A percentile compares a stretch with the other conserved stretches of the same genome.
These are phyloP conservation scores for Stachybotrys elegans DNA, from an alignment of 2,329 filamentous ascomycete genomes.

Conservation along the genomic window DNA sequence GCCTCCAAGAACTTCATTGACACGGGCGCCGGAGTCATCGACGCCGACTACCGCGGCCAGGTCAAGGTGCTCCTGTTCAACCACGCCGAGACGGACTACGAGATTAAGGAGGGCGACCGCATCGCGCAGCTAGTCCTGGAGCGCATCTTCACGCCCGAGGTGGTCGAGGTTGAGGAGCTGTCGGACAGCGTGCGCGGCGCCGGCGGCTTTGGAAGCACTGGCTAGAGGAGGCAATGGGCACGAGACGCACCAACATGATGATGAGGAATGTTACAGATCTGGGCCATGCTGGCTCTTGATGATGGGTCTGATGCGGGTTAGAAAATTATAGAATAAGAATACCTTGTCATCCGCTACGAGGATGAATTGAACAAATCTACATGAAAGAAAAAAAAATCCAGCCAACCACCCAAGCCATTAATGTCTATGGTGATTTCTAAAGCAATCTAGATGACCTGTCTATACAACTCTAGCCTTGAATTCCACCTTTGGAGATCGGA, in stretches of 20 bases:
- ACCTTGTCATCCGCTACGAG: too few species aligned
- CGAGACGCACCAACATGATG: background rate
- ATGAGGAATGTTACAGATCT: too few species aligned
- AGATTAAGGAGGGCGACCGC: slow-evolving; percentile 78
- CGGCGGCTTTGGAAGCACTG: slow-evolving; percentile 89
- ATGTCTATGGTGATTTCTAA: too few species aligned
- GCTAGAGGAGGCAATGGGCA: slow-evolving; percentile 25
- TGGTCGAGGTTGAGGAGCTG: slow-evolving; percentile 82
- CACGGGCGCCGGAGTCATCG: slow-evolving; percentile 92
- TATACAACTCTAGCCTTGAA: slow-evolving; percentile 55
- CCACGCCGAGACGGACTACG: slow-evolving; percentile 76
- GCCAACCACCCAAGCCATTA: too few species aligned
- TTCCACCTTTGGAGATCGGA: slow-evolving; percentile 60
- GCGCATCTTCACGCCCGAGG: slow-evolving; percentile 88
- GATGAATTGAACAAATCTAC: too few species aligned
- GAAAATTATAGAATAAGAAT: too few species aligned
- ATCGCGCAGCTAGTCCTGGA: slow-evolving; percentile 92
- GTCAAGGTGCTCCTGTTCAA: slow-evolving; percentile 97
- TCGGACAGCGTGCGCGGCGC: slow-evolving; percentile 87
- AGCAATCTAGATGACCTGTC: too few species aligned
- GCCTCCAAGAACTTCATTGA: slow-evolving; percentile 95
- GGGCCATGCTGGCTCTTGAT: too few species aligned
- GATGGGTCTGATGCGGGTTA: too few species aligned
- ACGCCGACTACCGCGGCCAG: slow-evolving; percentile 92
- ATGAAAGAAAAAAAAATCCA: too few species aligned